Evolutionary conservation across 75 land plant species (phyloP).

Genomic region (Pinus tabuliformis): DNA sequence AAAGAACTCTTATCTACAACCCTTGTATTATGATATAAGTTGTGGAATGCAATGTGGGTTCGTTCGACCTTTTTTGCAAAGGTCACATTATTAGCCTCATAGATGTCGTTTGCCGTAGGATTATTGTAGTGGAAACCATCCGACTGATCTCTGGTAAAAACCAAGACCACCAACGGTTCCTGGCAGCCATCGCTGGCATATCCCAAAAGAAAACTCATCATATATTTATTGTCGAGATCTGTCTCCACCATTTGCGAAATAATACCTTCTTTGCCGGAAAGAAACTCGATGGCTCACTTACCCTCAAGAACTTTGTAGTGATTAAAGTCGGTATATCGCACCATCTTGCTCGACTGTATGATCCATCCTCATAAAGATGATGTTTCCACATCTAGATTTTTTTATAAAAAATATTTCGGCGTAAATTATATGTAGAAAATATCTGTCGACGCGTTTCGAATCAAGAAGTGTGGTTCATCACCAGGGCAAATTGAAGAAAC

Average conservation of each 20-base stretch:
- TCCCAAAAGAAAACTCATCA: constrained; percentile 49
- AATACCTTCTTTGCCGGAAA: constrained; percentile 70
- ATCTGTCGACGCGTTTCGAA: no score
- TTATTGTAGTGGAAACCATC: constrained; percentile 39
- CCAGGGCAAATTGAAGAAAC: no score
- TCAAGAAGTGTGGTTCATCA: no score
- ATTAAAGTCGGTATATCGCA: constrained; percentile 58
- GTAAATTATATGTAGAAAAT: no score
- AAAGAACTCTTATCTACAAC: constrained; percentile 51
- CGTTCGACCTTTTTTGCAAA: constrained; percentile 58
- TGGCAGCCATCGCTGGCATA: constrained; percentile 55
- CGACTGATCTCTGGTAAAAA: constrained; percentile 60
- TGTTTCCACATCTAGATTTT: no score
- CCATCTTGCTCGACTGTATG: no score
- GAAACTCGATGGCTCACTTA: constrained; percentile 58
- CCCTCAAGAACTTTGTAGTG: constrained; percentile 65
- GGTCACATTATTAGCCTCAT: constrained; percentile 29
- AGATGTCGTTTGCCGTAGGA: constrained; percentile 32
- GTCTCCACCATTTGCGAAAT: constrained; percentile 76
- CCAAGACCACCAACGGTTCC: constrained; percentile 58
- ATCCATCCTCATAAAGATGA: no score
- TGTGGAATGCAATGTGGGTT: constrained; percentile 60
- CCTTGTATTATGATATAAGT: constrained; percentile 63
- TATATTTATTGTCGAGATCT: constrained; percentile 35
- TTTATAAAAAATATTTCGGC: no score